phyloP scores from a whole-genome alignment of 2,329 filamentous ascomycete species.

The Monosporascus sp. region DNA sequence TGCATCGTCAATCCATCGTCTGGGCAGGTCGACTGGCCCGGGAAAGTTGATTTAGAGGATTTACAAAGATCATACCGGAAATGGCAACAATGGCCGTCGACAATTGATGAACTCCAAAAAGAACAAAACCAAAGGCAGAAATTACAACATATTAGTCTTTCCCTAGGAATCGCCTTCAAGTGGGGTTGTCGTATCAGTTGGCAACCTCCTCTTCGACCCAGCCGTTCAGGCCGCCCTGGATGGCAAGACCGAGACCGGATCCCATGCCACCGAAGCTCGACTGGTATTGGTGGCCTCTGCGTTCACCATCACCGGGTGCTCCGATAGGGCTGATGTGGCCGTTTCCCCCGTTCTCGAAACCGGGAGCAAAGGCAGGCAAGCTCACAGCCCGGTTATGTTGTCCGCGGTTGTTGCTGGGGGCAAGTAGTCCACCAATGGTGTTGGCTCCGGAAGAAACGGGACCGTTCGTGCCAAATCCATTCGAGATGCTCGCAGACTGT shows the following conservation, averaged over 20 bases:
- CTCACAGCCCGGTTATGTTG: constrained; percentile 81
- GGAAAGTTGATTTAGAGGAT: constrained; percentile 28
- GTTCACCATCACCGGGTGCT: constrained; percentile 46
- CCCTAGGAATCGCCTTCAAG: constrained; percentile 14
- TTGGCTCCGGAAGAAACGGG: constrained; percentile 51
- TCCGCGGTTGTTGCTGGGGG: constrained; percentile 59
- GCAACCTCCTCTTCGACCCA: constrained; percentile 65
- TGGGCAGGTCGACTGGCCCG: constrained; percentile 12
- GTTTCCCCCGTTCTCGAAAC: constrained; percentile 55
- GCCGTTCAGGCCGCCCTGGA: constrained; percentile 60
- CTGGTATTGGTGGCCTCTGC: constrained; percentile 63
- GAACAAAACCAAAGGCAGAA: constrained; percentile 26
- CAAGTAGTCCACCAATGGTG: constrained; percentile 72
- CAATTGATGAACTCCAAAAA: constrained; percentile 20
- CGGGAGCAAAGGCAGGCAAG: constrained; percentile 66
- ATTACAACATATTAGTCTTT: constrained; percentile 41
- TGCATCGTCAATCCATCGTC: constrained; percentile 5
- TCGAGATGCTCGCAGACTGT: constrained; percentile 61
- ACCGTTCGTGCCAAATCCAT: constrained; percentile 53
- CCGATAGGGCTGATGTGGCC: constrained; percentile 46
- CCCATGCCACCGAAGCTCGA: constrained; percentile 58
- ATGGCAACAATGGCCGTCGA: constrained; percentile 19
- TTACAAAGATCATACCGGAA: constrained; percentile 28
- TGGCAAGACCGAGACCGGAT: constrained; percentile 55
- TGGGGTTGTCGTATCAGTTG: constrained; percentile 37